A percentile compares a stretch with the other conserved stretches of the same genome.
These are phyloP conservation scores for Sideroxylon spinosum DNA, from an alignment of 179 eudicot species.

Conservation along the genomic window DNA sequence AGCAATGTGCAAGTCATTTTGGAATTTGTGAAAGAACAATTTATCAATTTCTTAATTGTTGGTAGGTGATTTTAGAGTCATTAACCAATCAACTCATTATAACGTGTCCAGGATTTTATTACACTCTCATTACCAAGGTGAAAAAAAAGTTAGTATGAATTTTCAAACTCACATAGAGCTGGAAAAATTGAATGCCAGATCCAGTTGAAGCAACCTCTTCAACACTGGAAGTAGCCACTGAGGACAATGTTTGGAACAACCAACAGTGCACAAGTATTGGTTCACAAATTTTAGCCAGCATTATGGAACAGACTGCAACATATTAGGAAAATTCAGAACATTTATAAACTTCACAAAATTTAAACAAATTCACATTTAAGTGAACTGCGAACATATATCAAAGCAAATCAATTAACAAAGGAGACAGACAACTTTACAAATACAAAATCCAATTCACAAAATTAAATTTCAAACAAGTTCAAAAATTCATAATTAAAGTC, in stretches of 20 bases:
- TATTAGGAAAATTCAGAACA: background rate
- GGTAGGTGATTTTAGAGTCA: background rate
- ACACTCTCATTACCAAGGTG: background rate
- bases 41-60: background rate
- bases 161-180: constrained; percentile 69
- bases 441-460: too few relatives aligned
- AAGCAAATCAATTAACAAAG: too few relatives aligned
- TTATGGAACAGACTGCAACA: background rate
- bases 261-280: constrained; percentile 10
- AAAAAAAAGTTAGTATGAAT: background rate
- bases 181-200: constrained; percentile 74
- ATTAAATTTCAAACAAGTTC: too few relatives aligned
- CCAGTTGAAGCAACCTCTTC: constrained; percentile 92
- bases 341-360: too few relatives aligned
- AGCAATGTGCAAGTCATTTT: background rate
- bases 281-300: background rate
- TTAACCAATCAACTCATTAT: background rate
- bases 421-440: too few relatives aligned
- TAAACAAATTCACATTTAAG: too few relatives aligned
- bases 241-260: constrained; percentile 60
- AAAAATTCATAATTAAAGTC: too few relatives aligned
- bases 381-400: too few relatives aligned
- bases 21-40: background rate
- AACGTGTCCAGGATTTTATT: background rate
- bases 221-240: constrained; percentile 71